Evolutionary conservation across 139 green algal genomes (phyloP).

Genomic region (Tetraselmis striata): DNA sequence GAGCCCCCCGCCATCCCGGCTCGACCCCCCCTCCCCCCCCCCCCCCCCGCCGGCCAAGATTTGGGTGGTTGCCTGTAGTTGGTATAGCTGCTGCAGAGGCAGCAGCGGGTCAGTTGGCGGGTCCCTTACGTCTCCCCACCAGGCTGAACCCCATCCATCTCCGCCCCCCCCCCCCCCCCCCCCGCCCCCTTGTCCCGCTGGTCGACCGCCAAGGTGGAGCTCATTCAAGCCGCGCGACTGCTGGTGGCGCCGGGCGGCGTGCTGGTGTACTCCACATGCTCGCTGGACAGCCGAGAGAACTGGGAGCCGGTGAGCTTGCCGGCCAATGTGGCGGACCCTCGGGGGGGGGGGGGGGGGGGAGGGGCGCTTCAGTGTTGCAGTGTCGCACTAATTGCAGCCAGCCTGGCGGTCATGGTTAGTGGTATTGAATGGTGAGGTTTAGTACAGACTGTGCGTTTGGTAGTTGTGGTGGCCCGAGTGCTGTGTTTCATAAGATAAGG

Average conservation of each 20-base stretch:
- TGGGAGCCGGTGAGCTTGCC: conserved; percentile 19
- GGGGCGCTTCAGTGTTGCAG: background rate
- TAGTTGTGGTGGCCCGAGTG: background rate
- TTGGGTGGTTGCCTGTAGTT: no score
- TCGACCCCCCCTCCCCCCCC: no score
- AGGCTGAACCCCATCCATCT: no score
- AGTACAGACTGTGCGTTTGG: background rate
- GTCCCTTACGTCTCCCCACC: no score
- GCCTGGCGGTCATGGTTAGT: background rate
- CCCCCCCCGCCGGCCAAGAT: no score
- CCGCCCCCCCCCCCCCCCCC: no score
- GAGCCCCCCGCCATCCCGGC: no score
- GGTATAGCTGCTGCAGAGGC: no score
- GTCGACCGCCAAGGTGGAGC: no score
- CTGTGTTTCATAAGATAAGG: background rate
- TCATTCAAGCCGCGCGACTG: conserved; percentile 59
- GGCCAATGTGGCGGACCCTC: background rate
- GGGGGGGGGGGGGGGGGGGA: background rate
- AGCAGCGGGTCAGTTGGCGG: no score
- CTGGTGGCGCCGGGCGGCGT: conserved; percentile 71
- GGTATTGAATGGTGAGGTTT: background rate
- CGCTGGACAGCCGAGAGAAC: conserved; percentile 62
- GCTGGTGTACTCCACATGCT: conserved; percentile 88
- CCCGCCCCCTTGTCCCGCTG: no score
- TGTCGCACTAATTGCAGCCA: background rate